phyloP scores from a whole-genome alignment of 1,139 yeast genomes.

The Pichia sp. region DNA sequence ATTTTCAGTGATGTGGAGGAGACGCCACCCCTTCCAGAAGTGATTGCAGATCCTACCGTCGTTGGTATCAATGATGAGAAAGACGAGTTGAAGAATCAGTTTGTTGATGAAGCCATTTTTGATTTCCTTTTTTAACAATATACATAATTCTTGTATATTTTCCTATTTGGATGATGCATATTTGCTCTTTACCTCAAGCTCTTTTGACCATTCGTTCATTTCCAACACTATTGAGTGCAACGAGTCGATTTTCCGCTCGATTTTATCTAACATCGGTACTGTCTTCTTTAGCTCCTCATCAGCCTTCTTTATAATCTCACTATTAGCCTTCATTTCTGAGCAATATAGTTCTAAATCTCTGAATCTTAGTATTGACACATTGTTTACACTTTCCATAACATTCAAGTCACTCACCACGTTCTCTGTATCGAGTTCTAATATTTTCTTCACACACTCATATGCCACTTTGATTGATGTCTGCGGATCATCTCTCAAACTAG shows the following conservation, averaged over 20 bases:
- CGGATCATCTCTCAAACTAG: slow-evolving; percentile 19
- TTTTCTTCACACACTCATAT: slow-evolving; percentile 31
- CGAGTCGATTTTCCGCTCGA: slow-evolving; percentile 45
- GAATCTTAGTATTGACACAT: slow-evolving; percentile 53
- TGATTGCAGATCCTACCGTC: background rate
- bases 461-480: slow-evolving; percentile 29
- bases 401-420: slow-evolving; percentile 49
- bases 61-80: background rate
- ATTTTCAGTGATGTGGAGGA: background rate
- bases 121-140: background rate
- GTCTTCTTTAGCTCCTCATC: background rate
- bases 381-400: slow-evolving; percentile 51
- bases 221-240: slow-evolving; percentile 49
- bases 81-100: background rate
- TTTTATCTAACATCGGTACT: slow-evolving; percentile 34
- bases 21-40: background rate
- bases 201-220: slow-evolving; percentile 57
- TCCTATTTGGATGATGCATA: background rate
- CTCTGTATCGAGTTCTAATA: slow-evolving; percentile 53
- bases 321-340: slow-evolving; percentile 36
- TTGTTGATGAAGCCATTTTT: slow-evolving; percentile 5
- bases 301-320: background rate
- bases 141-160: background rate
- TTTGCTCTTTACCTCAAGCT: slow-evolving; percentile 40
- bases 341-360: slow-evolving; percentile 51